A percentile compares a stretch with the other conserved stretches of the same genome.
phyloP scores from a whole-genome alignment of 1,139 yeast species.

The Lodderomyces beijingensis region DNA sequence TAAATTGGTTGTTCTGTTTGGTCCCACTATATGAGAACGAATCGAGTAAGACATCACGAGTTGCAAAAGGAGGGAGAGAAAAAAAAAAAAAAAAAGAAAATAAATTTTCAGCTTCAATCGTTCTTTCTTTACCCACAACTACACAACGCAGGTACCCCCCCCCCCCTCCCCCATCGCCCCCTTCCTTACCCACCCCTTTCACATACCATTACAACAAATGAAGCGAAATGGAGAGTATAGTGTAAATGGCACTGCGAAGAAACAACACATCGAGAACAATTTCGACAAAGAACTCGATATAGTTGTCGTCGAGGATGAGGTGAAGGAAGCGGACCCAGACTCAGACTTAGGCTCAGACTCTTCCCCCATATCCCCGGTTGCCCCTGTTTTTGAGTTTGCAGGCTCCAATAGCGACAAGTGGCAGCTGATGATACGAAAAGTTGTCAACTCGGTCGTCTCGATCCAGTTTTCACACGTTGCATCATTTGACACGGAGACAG shows the following conservation, averaged over 20 bases:
- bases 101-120: no score
- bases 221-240: slow-evolving; percentile 17
- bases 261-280: neutral
- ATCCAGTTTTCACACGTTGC: slow-evolving; percentile 86
- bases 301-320: slow-evolving; percentile 10
- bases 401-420: slow-evolving; percentile 35
- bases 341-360: neutral
- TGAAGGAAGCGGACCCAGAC: neutral
- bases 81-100: no score
- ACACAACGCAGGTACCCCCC: no score
- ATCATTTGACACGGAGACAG: slow-evolving; percentile 80
- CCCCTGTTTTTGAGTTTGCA: slow-evolving; percentile 14
- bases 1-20: no score
- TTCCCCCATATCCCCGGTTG: slow-evolving; percentile 2
- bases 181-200: no score
- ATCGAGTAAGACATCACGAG: no score
- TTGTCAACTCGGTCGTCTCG: slow-evolving; percentile 83
- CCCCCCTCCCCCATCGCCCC: no score
- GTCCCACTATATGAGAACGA: no score
- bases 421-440: slow-evolving; percentile 79
- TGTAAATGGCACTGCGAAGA: slow-evolving; percentile 12
- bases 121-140: no score
- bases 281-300: neutral
- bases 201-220: no score
- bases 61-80: no score